Percentiles rank a stretch among this genome's conserved stretches.
Evolutionary conservation across 306 rosid genomes (phyloP).

Genomic region (Fragaria vesca): DNA sequence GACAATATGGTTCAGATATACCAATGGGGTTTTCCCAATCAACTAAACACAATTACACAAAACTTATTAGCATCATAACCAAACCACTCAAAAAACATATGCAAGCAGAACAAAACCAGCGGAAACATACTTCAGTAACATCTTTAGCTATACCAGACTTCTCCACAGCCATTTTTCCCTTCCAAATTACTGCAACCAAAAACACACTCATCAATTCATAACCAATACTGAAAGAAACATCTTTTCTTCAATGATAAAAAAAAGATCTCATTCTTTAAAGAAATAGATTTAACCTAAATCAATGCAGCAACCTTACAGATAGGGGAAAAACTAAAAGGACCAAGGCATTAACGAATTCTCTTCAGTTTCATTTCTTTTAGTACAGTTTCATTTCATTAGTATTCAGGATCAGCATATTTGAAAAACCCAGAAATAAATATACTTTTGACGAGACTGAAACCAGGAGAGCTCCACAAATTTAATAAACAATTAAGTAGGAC

Average conservation of each 20-base stretch:
- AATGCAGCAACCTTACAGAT: not conserved
- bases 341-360: not conserved
- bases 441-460: not conserved
- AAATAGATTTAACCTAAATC: not conserved
- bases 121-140: conserved; percentile 60
- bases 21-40: conserved; percentile 81
- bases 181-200: conserved; percentile 34
- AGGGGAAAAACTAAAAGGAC: not conserved
- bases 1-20: conserved; percentile 56
- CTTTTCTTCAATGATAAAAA: not conserved
- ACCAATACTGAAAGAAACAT: not conserved
- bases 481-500: conserved; percentile 5
- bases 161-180: conserved; percentile 52
- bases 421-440: not conserved
- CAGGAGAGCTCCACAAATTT: not conserved
- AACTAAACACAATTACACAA: conserved; percentile 35
- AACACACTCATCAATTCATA: not conserved
- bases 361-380: not conserved
- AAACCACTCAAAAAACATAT: conserved; percentile 1
- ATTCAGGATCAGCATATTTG: not conserved
- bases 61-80: conserved; percentile 1
- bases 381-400: not conserved
- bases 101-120: not conserved
- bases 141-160: conserved; percentile 62
- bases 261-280: not conserved